Percentiles rank a stretch among this genome's conserved stretches.
Conservation (phyloP, 2,329 filamentous ascomycete species). For the Mycocentrospora acerina region DNA sequence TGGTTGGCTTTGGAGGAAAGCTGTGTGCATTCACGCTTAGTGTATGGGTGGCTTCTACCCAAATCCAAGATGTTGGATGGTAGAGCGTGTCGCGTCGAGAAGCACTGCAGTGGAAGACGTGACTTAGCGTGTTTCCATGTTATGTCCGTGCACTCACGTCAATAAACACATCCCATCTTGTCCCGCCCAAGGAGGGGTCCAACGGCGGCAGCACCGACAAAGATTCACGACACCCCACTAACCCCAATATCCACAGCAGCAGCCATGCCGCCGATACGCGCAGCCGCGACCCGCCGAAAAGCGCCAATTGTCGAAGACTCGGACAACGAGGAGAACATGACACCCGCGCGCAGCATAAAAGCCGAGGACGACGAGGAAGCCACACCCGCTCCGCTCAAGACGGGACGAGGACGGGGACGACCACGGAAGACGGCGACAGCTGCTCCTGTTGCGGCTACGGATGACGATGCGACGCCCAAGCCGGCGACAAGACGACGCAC, state of each 20-base stretch:
- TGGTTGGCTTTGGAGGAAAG: no score
- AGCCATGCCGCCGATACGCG: conserved; percentile 52
- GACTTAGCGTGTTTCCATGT: conserved; percentile 20
- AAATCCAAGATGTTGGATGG: no score
- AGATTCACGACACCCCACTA: conserved; percentile 10
- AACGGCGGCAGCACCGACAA: no score
- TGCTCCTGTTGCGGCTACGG: neutral
- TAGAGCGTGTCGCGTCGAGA: no score
- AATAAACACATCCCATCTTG: conserved; percentile 1
- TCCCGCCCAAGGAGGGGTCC: conserved; percentile 10
- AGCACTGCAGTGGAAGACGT: conserved; percentile 7
- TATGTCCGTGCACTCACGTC: conserved; percentile 12
- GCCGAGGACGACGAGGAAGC: conserved; percentile 64
- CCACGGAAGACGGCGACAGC: conserved; percentile 47
- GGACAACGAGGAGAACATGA: conserved; percentile 71
- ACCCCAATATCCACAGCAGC: conserved; percentile 21
- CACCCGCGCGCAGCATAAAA: conserved; percentile 54
- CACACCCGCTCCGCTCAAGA: conserved; percentile 65
- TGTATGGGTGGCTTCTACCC: no score
- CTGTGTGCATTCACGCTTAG: no score
- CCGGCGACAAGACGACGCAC: conserved; percentile 49
- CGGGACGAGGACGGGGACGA: conserved; percentile 58
- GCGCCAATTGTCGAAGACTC: conserved; percentile 70
- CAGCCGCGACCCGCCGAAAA: conserved; percentile 66
- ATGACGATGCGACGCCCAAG: conserved; percentile 47